Conservation (phyloP, 1,139 yeast species). For the Diutina rugosa region DNA sequence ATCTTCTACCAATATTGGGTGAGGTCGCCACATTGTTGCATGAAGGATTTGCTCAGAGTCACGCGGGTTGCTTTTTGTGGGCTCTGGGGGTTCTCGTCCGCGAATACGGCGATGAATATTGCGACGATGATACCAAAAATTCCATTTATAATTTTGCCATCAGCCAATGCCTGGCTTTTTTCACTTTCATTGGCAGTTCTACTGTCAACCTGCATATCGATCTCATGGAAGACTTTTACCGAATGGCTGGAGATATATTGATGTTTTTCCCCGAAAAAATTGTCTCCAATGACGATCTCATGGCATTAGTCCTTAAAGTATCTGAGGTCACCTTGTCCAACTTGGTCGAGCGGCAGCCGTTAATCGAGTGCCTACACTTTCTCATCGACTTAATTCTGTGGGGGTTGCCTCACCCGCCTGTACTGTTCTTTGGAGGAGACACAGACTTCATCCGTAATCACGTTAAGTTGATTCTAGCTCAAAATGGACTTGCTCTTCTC, state of each 20-base stretch:
- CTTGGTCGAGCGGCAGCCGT: constrained; percentile 60
- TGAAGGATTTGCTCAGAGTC: constrained; percentile 55
- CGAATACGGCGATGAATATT: constrained; percentile 58
- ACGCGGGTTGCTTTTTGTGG: constrained; percentile 81
- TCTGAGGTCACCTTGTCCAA: constrained; percentile 40
- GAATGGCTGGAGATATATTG: constrained; percentile 69
- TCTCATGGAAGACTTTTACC: constrained; percentile 76
- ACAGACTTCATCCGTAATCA: constrained; percentile 34
- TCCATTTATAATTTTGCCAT: constrained; percentile 37
- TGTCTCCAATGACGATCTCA: constrained; percentile 39
- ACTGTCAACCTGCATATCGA: constrained; percentile 34
- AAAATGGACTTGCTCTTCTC: constrained; percentile 48
- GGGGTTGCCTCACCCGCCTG: constrained; percentile 75
- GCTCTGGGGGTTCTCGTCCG: constrained; percentile 75
- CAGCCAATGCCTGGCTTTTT: constrained; percentile 31
- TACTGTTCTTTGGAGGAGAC: constrained; percentile 47
- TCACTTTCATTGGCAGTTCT: constrained; percentile 14
- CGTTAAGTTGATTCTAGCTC: constrained; percentile 23
- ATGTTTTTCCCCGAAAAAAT: constrained; percentile 67
- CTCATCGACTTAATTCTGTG: constrained; percentile 70
- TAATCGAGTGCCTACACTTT: constrained; percentile 60
- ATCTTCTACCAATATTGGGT: constrained; percentile 48
- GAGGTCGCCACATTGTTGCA: constrained; percentile 51
- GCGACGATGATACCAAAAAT: constrained; percentile 20
- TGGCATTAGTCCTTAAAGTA: constrained; percentile 47